Percentiles rank a stretch among this genome's conserved stretches.
These are phyloP conservation scores for Podospora anserina DNA, from an alignment of 495 filamentous ascomycete genomes.

Conservation along the genomic window DNA sequence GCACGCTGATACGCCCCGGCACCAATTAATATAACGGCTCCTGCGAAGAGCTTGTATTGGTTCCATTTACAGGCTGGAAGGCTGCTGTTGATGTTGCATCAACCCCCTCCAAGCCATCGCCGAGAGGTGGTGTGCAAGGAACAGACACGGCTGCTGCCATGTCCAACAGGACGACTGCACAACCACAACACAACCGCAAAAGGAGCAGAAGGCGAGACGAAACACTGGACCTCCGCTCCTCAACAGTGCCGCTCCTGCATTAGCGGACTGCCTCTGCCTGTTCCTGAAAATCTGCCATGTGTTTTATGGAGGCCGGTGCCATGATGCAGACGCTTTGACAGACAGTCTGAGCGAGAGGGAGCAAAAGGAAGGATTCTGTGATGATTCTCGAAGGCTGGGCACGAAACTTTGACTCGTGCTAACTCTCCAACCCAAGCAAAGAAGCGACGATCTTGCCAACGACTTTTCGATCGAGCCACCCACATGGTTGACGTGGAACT, in stretches of 20 bases:
- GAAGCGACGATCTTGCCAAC: not conserved
- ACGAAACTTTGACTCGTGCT: not conserved
- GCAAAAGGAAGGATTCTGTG: conserved; percentile 12
- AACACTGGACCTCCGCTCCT: conserved; percentile 13
- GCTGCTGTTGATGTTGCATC: conserved; percentile 11
- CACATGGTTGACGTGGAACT: not conserved
- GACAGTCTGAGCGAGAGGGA: not conserved
- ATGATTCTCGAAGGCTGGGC: conserved; percentile 19
- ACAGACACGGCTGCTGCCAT: not conserved
- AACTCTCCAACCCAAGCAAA: not conserved
- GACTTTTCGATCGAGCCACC: not conserved
- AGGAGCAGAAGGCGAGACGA: conserved; percentile 13
- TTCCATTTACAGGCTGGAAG: not conserved
- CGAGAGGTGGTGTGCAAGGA: not conserved
- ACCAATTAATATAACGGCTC: conserved; percentile 30
- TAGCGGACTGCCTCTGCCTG: conserved; percentile 22
- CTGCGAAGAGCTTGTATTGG: conserved; percentile 13
- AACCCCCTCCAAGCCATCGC: conserved; percentile 9
- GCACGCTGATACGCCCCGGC: conserved; percentile 17
- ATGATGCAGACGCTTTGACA: conserved; percentile 17
- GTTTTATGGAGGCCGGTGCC: not conserved
- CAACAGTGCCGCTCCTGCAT: conserved; percentile 29
- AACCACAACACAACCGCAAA: not conserved
- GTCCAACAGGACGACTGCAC: not conserved
- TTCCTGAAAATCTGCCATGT: conserved; percentile 31